These are phyloP conservation scores for Phytophthora sp. DNA, from an alignment of 352 stramenopile genomes.

Conservation along the genomic window DNA sequence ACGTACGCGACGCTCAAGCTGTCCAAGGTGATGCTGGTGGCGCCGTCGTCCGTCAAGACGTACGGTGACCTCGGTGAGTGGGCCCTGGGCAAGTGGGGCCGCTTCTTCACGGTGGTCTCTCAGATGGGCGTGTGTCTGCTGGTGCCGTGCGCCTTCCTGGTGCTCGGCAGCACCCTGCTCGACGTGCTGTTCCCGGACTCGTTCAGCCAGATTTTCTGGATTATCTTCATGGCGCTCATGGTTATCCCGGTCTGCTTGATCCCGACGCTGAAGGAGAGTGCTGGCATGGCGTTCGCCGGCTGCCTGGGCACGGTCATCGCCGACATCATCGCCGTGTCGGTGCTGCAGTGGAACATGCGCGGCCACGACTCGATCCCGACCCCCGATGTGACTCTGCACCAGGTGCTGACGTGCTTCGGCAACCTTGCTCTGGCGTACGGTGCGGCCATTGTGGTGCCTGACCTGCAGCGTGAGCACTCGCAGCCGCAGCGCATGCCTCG, in stretches of 20 bases:
- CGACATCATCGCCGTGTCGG: slow-evolving; percentile 45
- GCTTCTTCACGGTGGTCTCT: slow-evolving; percentile 37
- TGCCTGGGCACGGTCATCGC: slow-evolving; percentile 56
- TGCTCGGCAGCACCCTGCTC: slow-evolving; percentile 48
- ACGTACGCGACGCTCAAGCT: slow-evolving; percentile 46
- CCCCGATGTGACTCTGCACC: slow-evolving; percentile 42
- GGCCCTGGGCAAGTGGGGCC: slow-evolving; percentile 34
- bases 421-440: slow-evolving; percentile 65
- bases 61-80: slow-evolving; percentile 41
- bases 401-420: slow-evolving; percentile 52
- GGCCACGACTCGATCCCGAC: slow-evolving; percentile 34
- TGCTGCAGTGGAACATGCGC: slow-evolving; percentile 43
- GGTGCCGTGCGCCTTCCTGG: slow-evolving; percentile 47
- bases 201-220: slow-evolving; percentile 48
- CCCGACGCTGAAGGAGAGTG: slow-evolving; percentile 55
- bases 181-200: slow-evolving; percentile 37
- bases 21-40: slow-evolving; percentile 47
- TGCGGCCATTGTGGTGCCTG: slow-evolving; percentile 59
- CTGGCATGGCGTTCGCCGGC: slow-evolving; percentile 41
- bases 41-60: slow-evolving; percentile 44
- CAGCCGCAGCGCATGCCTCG: slow-evolving; percentile 56
- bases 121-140: slow-evolving; percentile 46
- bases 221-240: slow-evolving; percentile 57
- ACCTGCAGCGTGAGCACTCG: slow-evolving; percentile 57
- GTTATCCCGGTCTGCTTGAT: slow-evolving; percentile 34